A percentile compares a stretch with the other conserved stretches of the same genome.
Conservation (phyloP, 139 green algal species). For the Haematococcus sp. region DNA sequence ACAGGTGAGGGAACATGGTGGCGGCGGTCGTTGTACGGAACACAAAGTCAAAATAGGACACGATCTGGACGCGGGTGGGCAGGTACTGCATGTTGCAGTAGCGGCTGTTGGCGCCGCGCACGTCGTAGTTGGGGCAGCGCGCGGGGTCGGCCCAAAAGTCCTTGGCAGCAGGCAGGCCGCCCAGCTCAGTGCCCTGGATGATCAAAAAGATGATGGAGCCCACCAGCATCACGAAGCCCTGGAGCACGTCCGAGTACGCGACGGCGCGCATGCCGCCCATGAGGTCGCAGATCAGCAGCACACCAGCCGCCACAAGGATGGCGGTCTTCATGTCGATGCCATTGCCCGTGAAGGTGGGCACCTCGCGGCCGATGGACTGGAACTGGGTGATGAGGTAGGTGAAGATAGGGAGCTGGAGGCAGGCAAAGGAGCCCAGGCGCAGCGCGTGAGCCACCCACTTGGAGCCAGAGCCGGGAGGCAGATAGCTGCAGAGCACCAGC, state of each 20-base stretch:
- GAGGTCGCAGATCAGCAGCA: slow-evolving; percentile 42
- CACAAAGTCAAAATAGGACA: slow-evolving; percentile 46
- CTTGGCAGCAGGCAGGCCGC: slow-evolving; percentile 26
- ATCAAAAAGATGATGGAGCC: slow-evolving; percentile 50
- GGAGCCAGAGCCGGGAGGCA: no score
- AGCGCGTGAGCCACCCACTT: slow-evolving; percentile 22
- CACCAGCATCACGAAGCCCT: neutral
- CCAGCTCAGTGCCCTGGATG: slow-evolving; percentile 39
- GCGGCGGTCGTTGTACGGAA: slow-evolving; percentile 34
- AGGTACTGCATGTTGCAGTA: slow-evolving; percentile 31
- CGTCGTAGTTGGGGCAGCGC: neutral
- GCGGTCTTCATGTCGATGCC: slow-evolving; percentile 26
- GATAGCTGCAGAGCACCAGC: slow-evolving; percentile 13
- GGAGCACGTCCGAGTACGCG: slow-evolving; percentile 29
- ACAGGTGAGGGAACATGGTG: slow-evolving; percentile 53
- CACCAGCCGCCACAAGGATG: slow-evolving; percentile 32
- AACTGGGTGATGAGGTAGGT: slow-evolving; percentile 60
- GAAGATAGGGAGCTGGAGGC: slow-evolving; percentile 50
- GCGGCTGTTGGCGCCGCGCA: no score
- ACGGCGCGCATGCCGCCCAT: slow-evolving; percentile 45
- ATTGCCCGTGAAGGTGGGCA: slow-evolving; percentile 36
- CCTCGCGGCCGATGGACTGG: slow-evolving; percentile 36
- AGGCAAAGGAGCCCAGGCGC: slow-evolving; percentile 31
- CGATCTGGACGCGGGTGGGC: slow-evolving; percentile 20
- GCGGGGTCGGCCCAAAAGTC: slow-evolving; percentile 16